phyloP scores from a whole-genome alignment of 345 rosid species.

The Syzygium grande region DNA sequence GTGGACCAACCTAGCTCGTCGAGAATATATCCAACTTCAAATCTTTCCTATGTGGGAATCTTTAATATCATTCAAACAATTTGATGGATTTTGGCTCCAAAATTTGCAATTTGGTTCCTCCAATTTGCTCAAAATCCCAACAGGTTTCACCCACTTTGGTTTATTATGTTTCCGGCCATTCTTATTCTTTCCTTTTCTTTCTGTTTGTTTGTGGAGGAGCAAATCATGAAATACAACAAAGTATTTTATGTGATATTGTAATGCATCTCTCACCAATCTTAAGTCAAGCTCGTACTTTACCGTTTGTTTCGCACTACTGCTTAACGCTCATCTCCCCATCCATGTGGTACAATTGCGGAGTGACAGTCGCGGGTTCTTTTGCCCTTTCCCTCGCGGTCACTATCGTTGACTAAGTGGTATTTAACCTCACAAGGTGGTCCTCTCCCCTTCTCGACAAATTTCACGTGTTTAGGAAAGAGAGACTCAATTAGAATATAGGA shows the following conservation, averaged over 20 bases:
- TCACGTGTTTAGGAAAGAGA: not conserved
- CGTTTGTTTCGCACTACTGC: not conserved
- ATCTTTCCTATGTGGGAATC: too few species aligned
- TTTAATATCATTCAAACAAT: too few species aligned
- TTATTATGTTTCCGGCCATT: not conserved
- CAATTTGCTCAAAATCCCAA: too few species aligned
- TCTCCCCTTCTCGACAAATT: not conserved
- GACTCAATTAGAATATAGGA: not conserved
- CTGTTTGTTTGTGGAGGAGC: not conserved
- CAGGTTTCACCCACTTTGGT: not conserved
- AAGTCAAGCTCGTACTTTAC: not conserved
- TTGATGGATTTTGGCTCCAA: too few species aligned
- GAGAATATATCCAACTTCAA: too few species aligned
- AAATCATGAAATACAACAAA: not conserved
- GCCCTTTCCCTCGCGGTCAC: not conserved
- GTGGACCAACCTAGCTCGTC: too few species aligned
- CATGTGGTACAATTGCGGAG: not conserved
- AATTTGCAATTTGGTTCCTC: too few species aligned
- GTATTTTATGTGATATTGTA: not conserved
- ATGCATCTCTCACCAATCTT: not conserved
- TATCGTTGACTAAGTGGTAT: not conserved
- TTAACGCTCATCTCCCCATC: not conserved
- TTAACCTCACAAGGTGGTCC: not conserved
- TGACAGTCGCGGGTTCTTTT: not conserved
- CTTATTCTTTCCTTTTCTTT: not conserved